A percentile compares a stretch with the other conserved stretches of the same genome.
phyloP scores from a whole-genome alignment of 352 stramenopile species.

The Phytophthora citricola region DNA sequence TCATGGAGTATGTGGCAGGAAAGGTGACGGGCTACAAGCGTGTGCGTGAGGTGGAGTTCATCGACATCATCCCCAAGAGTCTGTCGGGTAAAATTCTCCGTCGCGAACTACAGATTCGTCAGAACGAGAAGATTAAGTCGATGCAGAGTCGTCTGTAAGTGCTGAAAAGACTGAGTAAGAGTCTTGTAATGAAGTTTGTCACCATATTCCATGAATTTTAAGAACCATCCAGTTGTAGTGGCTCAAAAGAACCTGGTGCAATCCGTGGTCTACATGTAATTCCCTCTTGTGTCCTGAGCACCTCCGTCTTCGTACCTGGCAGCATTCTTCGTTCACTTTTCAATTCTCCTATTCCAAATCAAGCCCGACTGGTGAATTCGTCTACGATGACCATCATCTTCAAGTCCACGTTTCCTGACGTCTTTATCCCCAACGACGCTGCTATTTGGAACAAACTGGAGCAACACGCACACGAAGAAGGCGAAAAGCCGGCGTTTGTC shows the following conservation, averaged over 20 bases:
- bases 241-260: slow-evolving; percentile 2
- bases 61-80: slow-evolving; percentile 92
- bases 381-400: slow-evolving; percentile 46
- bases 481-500: slow-evolving; percentile 41
- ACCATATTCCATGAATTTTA: neutral
- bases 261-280: neutral
- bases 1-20: slow-evolving; percentile 86
- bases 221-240: neutral
- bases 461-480: slow-evolving; percentile 33
- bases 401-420: slow-evolving; percentile 39
- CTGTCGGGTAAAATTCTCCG: slow-evolving; percentile 93
- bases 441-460: slow-evolving; percentile 55
- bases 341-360: slow-evolving; percentile 10
- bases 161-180: neutral
- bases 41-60: slow-evolving; percentile 89
- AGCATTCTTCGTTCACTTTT: slow-evolving; percentile 20
- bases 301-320: neutral
- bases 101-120: slow-evolving; percentile 65
- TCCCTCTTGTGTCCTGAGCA: slow-evolving; percentile 1
- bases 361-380: slow-evolving; percentile 11
- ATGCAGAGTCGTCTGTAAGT: slow-evolving; percentile 35
- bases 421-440: slow-evolving; percentile 39
- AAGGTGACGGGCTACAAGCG: slow-evolving; percentile 89
- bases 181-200: neutral
- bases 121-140: slow-evolving; percentile 44